Evolutionary conservation across 2,329 filamentous ascomycete species (phyloP), one percentile per base, ranked within the genome.

Genomic region (Arthroderma uncinatum): DNA sequence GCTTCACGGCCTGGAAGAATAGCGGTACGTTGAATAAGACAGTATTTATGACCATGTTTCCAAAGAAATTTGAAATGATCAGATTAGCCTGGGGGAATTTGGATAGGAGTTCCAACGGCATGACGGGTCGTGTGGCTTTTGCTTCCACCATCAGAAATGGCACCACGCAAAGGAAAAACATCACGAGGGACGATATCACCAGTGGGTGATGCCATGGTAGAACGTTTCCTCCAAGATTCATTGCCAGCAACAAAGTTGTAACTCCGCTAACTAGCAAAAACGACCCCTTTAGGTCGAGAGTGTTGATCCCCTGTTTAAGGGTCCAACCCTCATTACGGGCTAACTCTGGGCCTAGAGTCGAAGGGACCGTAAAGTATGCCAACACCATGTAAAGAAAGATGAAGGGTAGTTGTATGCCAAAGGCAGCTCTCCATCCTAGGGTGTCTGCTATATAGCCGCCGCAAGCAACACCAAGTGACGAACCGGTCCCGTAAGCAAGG

Each of bases 1-100:
- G 77, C 52, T 87, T 82, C 25, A 89, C 85, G 37, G 83, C 85
- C 67, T 89, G 86, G 72, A 88, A 90, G 73, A 85, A 91, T 6
- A 91, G 74, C 0, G 87, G 87, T 4, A 82, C 82, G 64, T 85
- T 84, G 71, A 88, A 87, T 14, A 87, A 73, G 61, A 86, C 81
- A 2, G 76, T 77, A 60, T 79, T 77, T 59, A 78, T 69, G 1
- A 76, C 74, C 14, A 79, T 68, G 4, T 72, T 67, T 0, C 74
- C 74, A 60, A 79, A 78, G 63, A 79, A 79, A 80, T 55, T 40
- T 10, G 36, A 44, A n/a, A 42, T 23, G n/a, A 55, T 40, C 53
- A 42, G 39, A 21, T 55, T 55, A 2, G 53, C 36, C 14, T 28
- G 36, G 2, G 78, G 78, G 30, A 71, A 65, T 53, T 71, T 73